Evolutionary conservation across 2,329 filamentous ascomycete species (phyloP).

Genomic region (Chaetoscypha palmicola): DNA sequence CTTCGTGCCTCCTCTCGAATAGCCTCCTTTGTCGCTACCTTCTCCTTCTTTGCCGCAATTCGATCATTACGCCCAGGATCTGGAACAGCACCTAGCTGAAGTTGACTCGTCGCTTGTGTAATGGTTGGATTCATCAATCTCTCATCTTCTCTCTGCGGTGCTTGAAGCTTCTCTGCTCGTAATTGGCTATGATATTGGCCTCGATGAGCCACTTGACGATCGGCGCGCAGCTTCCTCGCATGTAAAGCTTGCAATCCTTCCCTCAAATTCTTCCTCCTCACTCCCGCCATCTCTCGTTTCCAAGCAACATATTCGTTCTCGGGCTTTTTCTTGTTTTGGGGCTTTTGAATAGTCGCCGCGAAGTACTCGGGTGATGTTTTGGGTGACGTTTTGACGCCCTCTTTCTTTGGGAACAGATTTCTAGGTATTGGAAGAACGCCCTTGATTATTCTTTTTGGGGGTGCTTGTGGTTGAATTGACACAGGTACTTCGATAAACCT

Average conservation of each 20-base stretch:
- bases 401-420: slow-evolving; percentile 60
- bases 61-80: slow-evolving; percentile 57
- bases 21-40: slow-evolving; percentile 37
- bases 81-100: slow-evolving; percentile 44
- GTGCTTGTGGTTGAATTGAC: slow-evolving; percentile 54
- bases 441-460: slow-evolving; percentile 46
- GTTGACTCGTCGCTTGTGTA: slow-evolving; percentile 41
- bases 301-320: slow-evolving; percentile 41
- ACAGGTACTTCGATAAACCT: slow-evolving; percentile 76
- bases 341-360: slow-evolving; percentile 48
- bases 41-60: slow-evolving; percentile 38
- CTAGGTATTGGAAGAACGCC: slow-evolving; percentile 80
- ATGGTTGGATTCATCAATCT: slow-evolving; percentile 65
- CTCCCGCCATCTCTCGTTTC: slow-evolving; percentile 66
- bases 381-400: slow-evolving; percentile 52
- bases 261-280: slow-evolving; percentile 64
- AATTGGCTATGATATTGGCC: slow-evolving; percentile 42
- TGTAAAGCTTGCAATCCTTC: slow-evolving; percentile 66
- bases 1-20: slow-evolving; percentile 53
- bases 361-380: slow-evolving; percentile 60
- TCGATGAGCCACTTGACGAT: slow-evolving; percentile 32
- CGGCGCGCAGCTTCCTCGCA: slow-evolving; percentile 49
- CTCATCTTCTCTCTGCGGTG: slow-evolving; percentile 69
- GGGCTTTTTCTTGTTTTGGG: slow-evolving; percentile 30
- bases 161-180: slow-evolving; percentile 44